These are phyloP conservation scores for Boletus rubescentipes DNA, from an alignment of 768 basidiomycete genomes.

Conservation along the genomic window DNA sequence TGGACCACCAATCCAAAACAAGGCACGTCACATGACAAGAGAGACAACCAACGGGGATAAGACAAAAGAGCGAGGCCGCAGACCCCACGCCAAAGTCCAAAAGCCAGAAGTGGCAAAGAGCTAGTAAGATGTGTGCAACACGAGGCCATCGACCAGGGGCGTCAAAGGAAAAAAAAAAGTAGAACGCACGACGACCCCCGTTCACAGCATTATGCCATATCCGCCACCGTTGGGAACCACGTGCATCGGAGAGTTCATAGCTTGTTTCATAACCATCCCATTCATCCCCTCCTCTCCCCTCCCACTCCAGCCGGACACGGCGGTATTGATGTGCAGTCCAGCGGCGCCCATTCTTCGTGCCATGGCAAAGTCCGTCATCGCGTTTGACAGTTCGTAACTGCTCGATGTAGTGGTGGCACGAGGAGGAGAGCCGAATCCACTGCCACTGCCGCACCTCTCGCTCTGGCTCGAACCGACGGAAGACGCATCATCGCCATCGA, in stretches of 20 bases:
- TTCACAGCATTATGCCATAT: constrained; percentile 41
- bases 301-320: constrained; percentile 23
- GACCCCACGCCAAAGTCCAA: constrained; percentile 17
- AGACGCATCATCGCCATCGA: constrained; percentile 40
- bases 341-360: constrained; percentile 23
- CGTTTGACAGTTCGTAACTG: constrained; percentile 37
- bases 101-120: constrained; percentile 7
- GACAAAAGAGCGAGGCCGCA: constrained; percentile 10
- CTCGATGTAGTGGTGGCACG: constrained; percentile 29
- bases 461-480: constrained; percentile 38
- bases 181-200: constrained; percentile 5
- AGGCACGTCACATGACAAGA: constrained; percentile 11
- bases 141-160: constrained; percentile 1
- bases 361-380: constrained; percentile 26
- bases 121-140: constrained; percentile 12
- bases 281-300: constrained; percentile 32
- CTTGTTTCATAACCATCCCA: constrained; percentile 36
- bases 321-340: constrained; percentile 28
- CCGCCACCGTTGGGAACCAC: constrained; percentile 38
- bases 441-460: constrained; percentile 38
- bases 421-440: constrained; percentile 32
- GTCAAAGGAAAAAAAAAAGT: neutral
- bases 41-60: constrained; percentile 14
- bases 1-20: constrained; percentile 17
- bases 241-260: constrained; percentile 37